Percentiles rank a stretch among this genome's conserved stretches.
Evolutionary conservation across 106 monocot species (phyloP).

Genomic region (Dendrobium nobile): DNA sequence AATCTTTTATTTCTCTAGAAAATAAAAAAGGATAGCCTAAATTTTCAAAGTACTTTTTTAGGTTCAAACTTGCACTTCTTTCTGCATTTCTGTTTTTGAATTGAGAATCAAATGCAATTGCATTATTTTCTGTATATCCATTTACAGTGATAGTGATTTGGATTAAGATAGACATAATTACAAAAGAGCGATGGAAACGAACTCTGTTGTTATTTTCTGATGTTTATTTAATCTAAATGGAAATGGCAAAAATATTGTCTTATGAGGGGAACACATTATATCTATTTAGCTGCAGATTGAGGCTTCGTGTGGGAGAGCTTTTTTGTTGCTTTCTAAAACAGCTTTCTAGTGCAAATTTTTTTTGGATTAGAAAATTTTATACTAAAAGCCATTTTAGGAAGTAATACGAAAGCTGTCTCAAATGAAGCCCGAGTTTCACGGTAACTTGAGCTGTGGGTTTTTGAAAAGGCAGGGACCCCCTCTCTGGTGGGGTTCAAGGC

Average conservation of each 20-base stretch:
- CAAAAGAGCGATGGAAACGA: neutral
- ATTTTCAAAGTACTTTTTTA: neutral
- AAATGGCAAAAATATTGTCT: neutral
- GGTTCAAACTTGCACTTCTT: neutral
- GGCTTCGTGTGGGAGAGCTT: too few relatives aligned
- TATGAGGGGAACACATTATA: too few relatives aligned
- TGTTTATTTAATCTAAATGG: neutral
- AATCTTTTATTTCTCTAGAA: conserved; percentile 38
- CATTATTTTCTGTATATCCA: neutral
- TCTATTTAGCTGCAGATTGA: too few relatives aligned
- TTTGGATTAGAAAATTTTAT: too few relatives aligned
- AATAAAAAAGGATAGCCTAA: conserved; percentile 36
- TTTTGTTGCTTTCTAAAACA: too few relatives aligned
- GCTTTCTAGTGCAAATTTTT: too few relatives aligned
- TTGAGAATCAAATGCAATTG: neutral
- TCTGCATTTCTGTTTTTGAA: neutral
- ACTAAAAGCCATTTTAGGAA: too few relatives aligned
- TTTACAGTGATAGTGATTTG: neutral
- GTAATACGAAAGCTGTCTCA: too few relatives aligned
- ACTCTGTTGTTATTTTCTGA: neutral
- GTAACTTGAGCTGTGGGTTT: too few relatives aligned
- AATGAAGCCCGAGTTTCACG: too few relatives aligned
- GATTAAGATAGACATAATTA: neutral
- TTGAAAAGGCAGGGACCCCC: too few relatives aligned
- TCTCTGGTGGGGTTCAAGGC: too few relatives aligned